Percentiles rank a stretch among this genome's conserved stretches.
Conservation (phyloP, 2,329 filamentous ascomycete genomes). For the Aspergillus viridinutans region DNA sequence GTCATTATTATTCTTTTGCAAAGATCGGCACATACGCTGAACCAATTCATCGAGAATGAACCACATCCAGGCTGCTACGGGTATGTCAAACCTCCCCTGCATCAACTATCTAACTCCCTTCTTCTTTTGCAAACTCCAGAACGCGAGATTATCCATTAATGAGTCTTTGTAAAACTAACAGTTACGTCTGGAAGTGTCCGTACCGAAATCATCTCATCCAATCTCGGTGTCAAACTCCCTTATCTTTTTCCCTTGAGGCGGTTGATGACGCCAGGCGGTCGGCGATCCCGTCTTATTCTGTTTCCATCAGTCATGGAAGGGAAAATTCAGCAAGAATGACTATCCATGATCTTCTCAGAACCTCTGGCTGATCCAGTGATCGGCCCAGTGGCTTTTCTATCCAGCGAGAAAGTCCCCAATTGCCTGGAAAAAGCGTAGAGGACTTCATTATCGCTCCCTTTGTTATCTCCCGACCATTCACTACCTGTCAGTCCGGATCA, state of each 20-base stretch:
- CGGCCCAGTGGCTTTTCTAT: neutral
- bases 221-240: neutral
- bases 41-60: neutral
- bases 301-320: neutral
- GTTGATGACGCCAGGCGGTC: constrained; percentile 9
- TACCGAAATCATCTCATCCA: neutral
- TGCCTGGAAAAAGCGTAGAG: neutral
- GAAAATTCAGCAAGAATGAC: neutral
- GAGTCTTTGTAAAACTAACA: neutral
- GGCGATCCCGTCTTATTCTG: neutral
- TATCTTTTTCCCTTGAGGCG: neutral
- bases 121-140: no score
- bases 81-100: neutral
- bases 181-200: neutral
- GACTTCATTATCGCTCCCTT: neutral
- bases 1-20: neutral
- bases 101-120: no score
- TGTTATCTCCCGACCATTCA: neutral
- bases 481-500: neutral
- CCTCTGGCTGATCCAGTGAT: neutral
- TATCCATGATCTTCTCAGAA: neutral
- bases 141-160: neutral
- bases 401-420: neutral
- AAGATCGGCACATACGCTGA: neutral
- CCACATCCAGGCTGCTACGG: neutral